These are phyloP conservation scores for Xylaria castorea DNA, from an alignment of 495 filamentous ascomycete genomes.

Conservation along the genomic window DNA sequence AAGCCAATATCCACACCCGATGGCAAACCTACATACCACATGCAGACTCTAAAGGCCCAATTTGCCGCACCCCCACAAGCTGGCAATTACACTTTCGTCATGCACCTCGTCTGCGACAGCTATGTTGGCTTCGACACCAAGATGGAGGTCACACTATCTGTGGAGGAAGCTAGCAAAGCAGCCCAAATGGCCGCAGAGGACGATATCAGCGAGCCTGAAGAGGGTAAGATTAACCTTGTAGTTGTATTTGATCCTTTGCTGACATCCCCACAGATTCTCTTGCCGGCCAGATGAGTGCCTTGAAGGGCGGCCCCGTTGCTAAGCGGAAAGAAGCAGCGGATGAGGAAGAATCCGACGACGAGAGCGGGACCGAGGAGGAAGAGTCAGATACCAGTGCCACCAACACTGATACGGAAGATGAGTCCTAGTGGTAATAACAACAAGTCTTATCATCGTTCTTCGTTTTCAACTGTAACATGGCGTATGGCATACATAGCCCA, in stretches of 20 bases:
- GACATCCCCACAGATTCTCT: conserved; percentile 73
- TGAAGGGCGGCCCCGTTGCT: conserved; percentile 70
- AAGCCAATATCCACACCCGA: conserved; percentile 76
- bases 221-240: conserved; percentile 68
- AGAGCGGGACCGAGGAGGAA: conserved; percentile 90
- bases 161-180: conserved; percentile 90
- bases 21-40: conserved; percentile 83
- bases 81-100: conserved; percentile 88
- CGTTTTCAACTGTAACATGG: neutral
- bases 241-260: conserved; percentile 34
- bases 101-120: conserved; percentile 91
- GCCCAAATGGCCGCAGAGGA: conserved; percentile 81
- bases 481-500: neutral
- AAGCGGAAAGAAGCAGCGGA: conserved; percentile 59
- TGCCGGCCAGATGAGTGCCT: conserved; percentile 91
- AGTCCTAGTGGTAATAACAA: conserved; percentile 44
- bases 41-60: conserved; percentile 96
- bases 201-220: conserved; percentile 96
- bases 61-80: conserved; percentile 94
- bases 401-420: conserved; percentile 79
- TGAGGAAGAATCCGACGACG: conserved; percentile 68
- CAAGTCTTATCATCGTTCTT: neutral
- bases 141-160: conserved; percentile 82
- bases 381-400: conserved; percentile 78
- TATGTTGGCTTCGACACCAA: conserved; percentile 92